phyloP scores from a whole-genome alignment of 2,329 filamentous ascomycete species.

The Penicillium oxalicum region DNA sequence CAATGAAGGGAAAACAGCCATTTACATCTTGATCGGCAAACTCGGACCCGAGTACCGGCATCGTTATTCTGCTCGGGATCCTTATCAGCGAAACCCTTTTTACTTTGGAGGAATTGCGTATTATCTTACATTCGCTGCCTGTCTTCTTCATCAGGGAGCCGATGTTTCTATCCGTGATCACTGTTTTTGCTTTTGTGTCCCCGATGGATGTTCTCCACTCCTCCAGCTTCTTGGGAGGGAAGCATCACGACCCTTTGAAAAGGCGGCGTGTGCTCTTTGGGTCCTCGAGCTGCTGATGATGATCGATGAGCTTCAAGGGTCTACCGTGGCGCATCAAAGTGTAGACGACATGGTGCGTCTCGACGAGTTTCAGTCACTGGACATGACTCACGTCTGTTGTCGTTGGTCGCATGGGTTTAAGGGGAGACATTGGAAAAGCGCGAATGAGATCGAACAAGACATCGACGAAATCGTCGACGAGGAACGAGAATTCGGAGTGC shows the following conservation, averaged over 20 bases:
- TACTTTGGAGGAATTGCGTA: not conserved
- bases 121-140: not conserved
- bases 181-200: not conserved
- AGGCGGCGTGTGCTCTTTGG: not conserved
- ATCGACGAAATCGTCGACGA: not conserved
- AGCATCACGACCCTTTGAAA: too few species aligned
- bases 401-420: too few species aligned
- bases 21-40: not conserved
- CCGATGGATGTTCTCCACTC: not conserved
- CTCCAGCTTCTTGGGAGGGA: not conserved
- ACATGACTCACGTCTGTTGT: not conserved
- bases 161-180: not conserved
- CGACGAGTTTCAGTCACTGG: not conserved
- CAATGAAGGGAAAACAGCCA: not conserved
- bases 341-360: not conserved
- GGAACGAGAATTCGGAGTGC: not conserved
- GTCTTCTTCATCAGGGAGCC: not conserved
- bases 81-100: too few species aligned
- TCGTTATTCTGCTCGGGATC: too few species aligned
- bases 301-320: not conserved
- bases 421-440: too few species aligned
- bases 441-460: not conserved
- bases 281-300: not conserved
- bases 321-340: not conserved
- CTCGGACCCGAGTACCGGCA: too few species aligned